Base-by-base conservation (phyloP, 345 rosid genomes). In the Noccaea caerulescens region DNA sequence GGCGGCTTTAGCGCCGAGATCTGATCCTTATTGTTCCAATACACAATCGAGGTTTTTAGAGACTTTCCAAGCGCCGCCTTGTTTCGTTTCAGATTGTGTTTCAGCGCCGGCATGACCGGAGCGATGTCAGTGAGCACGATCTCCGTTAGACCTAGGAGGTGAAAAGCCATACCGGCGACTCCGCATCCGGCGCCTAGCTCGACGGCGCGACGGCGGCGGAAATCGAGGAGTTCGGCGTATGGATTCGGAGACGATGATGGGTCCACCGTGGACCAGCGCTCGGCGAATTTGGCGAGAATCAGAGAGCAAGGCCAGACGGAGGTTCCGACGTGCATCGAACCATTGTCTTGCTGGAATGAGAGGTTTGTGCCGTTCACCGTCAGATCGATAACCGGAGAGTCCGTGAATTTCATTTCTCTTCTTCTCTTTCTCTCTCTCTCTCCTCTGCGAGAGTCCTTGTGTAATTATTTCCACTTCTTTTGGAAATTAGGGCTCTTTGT, bases 101-200 rank as follows among this genome's bases (percentile, higher is more conserved):
- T 88, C 51, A 93, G 84, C 4, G 97, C 96, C 12, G 96, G 93
- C 97, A 93, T 90, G 41, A 90, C 97, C 3, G 97, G 87, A 37
- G 95, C 75, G 44, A 90, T 88, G 82, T 88, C 97, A 5, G 98
- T 90, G 63, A 93, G 92, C 14, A 93, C 66, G 68, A 93, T 65
- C 75, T 88, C 90, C 62, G 84, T 70, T 23, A 90, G 83, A 73
- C 98, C 97, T 36, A 93, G 84, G 32, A 88, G 84, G 72, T 81
- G 69, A 64, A 90, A 84, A n/a, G 93, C 88, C 98, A 92, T 88
- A 4, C 89, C 93, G 30, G 97, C 89, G 32, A 66, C 97, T 52
- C 98, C 98, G 45, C 98, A 93, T 4, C 98, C 97, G 7, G 97
- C 63, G 7, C 96, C 98, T 34, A 93, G 83, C 84, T 93, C 97